Percentiles rank a stretch among this genome's conserved stretches.
Conservation (phyloP, 140 eudicot genomes). For the Ambrosia hybrid region DNA sequence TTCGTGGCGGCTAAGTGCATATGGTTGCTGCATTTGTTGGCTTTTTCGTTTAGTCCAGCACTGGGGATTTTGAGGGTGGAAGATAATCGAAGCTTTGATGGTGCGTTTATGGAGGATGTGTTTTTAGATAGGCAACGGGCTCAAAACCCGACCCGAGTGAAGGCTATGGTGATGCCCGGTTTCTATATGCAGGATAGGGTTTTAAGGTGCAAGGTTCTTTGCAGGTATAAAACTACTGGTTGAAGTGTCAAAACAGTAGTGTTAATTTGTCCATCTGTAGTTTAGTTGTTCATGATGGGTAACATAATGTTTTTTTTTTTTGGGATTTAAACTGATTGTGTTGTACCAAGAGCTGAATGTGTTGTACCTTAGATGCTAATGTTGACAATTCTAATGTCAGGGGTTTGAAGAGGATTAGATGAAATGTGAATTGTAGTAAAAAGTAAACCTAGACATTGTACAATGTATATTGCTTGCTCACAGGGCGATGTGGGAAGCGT, state of each 20-base stretch:
- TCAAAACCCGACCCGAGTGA: conserved; percentile 56
- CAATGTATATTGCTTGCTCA: background rate
- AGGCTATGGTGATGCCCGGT: conserved; percentile 94
- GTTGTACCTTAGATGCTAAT: conserved; percentile 18
- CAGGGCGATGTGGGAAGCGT: background rate
- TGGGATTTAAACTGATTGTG: background rate
- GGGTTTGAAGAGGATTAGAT: conserved; percentile 14
- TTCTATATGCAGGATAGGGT: conserved; percentile 87
- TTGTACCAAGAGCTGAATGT: background rate
- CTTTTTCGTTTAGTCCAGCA: conserved; percentile 71
- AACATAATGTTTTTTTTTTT: no score
- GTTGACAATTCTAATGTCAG: conserved; percentile 13
- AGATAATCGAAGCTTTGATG: conserved; percentile 60
- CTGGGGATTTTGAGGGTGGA: conserved; percentile 76
- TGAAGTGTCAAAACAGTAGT: conserved; percentile 21
- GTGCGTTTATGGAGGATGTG: conserved; percentile 74
- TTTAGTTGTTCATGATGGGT: background rate
- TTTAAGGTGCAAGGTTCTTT: conserved; percentile 82
- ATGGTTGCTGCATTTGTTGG: conserved; percentile 90
- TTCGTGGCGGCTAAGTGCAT: conserved; percentile 92
- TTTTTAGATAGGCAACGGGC: conserved; percentile 56
- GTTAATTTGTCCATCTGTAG: conserved; percentile 18
- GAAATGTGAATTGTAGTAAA: background rate
- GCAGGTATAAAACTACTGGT: conserved; percentile 63
- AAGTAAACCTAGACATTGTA: background rate